Evolutionary conservation across 2,329 filamentous ascomycete genomes (phyloP), one percentile per base, ranked within the genome.

Genomic region (Verticillium alfalfae): DNA sequence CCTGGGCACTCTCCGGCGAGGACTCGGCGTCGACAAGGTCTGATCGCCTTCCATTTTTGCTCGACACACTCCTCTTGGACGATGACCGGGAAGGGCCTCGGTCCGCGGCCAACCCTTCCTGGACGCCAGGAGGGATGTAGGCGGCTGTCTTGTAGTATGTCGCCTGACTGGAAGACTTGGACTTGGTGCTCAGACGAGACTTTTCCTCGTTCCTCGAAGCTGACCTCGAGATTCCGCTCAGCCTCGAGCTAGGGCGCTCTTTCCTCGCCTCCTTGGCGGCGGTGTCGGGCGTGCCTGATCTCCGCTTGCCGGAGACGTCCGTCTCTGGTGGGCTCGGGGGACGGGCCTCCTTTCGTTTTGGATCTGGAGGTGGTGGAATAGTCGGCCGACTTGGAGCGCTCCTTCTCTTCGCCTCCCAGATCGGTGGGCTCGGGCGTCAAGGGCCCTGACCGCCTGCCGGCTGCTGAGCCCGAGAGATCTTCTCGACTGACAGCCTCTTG

Each of bases 401-500:
- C 72, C 62, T 77, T 74, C 54, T 81, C 79, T 60, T 78, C 79
- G 26, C 80, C 79, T 59, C 87, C 86, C 26, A 91, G 68, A 70
- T 92, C 89, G 26, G 89, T 92, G 26, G 88, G 82, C 64, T 92
- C 89, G 18, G 90, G 90, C 1, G 90, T 93, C 57, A 82, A 73
- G 1, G 83, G 83, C 60, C 86, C 81, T 64, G 66, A 57, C 65
- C 69, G 56, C 62, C 64, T 45, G 6, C 63, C 60, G 69, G 61
- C 74, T 65, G 70, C 73, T 57, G 70, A 71, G 49, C 68, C 66
- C 31, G 75, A 72, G 57, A 84, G 67, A 60, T 85, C 81, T 56
- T 88, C 84, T 59, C 79, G 80, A 70, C 86, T 88, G 60, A 97
- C 85, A 55, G 87, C 86, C 77, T 97, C 94, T 93, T 95, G 80